Evolutionary conservation across 257 asterid genomes (phyloP), one percentile per base, ranked within the genome.

Genomic region (Fraxinus cuspidata): DNA sequence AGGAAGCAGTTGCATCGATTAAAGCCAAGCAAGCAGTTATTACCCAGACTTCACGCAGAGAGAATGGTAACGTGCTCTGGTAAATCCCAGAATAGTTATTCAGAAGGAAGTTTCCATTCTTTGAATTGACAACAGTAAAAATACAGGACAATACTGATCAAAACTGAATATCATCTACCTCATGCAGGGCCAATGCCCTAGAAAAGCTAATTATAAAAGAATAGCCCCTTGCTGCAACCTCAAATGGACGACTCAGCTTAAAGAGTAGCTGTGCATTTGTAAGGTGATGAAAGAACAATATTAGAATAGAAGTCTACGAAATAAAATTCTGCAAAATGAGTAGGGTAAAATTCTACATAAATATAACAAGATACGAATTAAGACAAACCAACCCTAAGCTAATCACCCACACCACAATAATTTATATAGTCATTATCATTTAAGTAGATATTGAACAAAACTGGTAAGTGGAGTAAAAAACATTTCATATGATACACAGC

Each of bases 41-140:
- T 29, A 96, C 97, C 98, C 98, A 96, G 34, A 92, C 98, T 92
- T 93, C 98, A 72, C 98, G 99, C 90, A 89, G 82, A 78, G 97
- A 96, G 88, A 93, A 93, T 29, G 99, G 99, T 83, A 96, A 84
- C 74, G 67, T 81, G 75, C 87, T 87, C 98, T 96, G 94, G 35
- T 70, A 80, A 85, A 71, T 47, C 79, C 70, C 72, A 72, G 66
- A 78, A 78, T 75, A 77, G 75, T 78, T 40, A 69, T 7, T 75
- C 73, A 81, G 63, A 67, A 74, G 83, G 49, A 68, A 80, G 63
- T 69, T 68, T 70, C 53, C 64, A 78, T 47, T 68, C 65, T 60
- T 58, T 53, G 28, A 81, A 58, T 64, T 73, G 77, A 80, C 38
- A 76, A 64, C 68, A 77, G 79, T 47, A 67, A 63, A 34, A 72